Evolutionary conservation across 192 early-diverging fungal species (phyloP), one percentile per base, ranked within the genome.

Genomic region (Phlyctochytrium arcticum): DNA sequence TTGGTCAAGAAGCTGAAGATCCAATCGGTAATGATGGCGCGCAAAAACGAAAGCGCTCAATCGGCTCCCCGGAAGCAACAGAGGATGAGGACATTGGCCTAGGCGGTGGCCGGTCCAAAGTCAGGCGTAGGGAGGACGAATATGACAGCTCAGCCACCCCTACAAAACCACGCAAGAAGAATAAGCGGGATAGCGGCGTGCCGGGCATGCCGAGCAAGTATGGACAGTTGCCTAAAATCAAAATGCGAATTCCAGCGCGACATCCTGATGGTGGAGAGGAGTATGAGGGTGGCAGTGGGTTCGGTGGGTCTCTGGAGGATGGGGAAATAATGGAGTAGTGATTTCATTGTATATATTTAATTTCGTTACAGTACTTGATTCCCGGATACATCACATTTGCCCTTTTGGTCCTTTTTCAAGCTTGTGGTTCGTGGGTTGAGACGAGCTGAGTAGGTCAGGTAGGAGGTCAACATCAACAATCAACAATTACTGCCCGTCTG

Each of bases 311-410:
- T 46, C 34, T 54, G 17, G 64, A 66, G 31, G 64, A 66, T 46
- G 64, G 64, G 1, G 64, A 66, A 48, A 66, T 66, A 29, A 37
- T 57, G 54, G 64, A 66, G 21, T 62, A 31, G 51, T 5, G 3
- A 5, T 4, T 30, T 4, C 21, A 2, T 0, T n/a, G n/a, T n/a
- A n/a, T n/a, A n/a, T n/a, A n/a, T n/a, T n/a, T n/a, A n/a, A n/a
- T n/a, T n/a, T n/a, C n/a, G n/a, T n/a, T n/a, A n/a, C n/a, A n/a
- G n/a, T n/a, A n/a, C n/a, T n/a, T n/a, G n/a, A n/a, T n/a, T n/a
- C n/a, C n/a, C n/a, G n/a, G n/a, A n/a, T n/a, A n/a, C n/a, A n/a
- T n/a, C n/a, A n/a, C n/a, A n/a, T n/a, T n/a, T n/a, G n/a, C n/a
- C n/a, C n/a, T n/a, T n/a, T n/a, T n/a, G n/a, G n/a, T n/a, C n/a